Evolutionary conservation across 2,329 filamentous ascomycete species (phyloP), one percentile per base, ranked within the genome.

Genomic region (Ascosphaera aggregata): DNA sequence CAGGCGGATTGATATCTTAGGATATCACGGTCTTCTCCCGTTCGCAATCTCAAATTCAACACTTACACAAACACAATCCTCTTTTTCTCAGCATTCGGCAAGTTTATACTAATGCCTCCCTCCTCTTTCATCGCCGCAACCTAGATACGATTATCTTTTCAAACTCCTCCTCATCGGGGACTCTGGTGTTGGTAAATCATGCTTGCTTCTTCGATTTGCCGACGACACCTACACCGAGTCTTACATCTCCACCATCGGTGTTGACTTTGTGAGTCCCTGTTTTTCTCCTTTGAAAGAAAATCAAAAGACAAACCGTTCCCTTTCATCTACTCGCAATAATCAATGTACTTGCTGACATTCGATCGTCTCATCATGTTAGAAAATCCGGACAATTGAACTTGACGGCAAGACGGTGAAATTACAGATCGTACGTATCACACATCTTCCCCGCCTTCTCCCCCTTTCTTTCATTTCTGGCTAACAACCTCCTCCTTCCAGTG

Each of bases 141-240:
- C 19, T 57, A 95, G 89, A 89, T 98, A 98, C 80, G 89, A 98
- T 62, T 98, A 98, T 64, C 84, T 98, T 57, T 98, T 98, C 76
- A 98, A 98, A 76, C 84, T 98, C 49, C 81, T 98, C 64, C 86
- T 98, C 69, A 98, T 98, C 75, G 89, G 89, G 64, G 89, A 98
- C 63, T 98, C 89, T 61, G 89, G 89, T 75, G 89, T 98, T 56
- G 89, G 89, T 78, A 98, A 98, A 78, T 98, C 89, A 57, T 98
- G 89, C 66, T 63, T 98, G 66, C 71, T 98, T 51, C 71, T 98
- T 58, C 84, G 89, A 67, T 98, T 98, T 58, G 89, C 89, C 57
- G 89, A 94, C 59, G 85, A 94, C 57, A 95, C 89, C 61, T 98
- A 95, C 69, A 98, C 89, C 44, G 89, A 95, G 68, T 92, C 81